Conservation (phyloP, 2,329 filamentous ascomycete species). For the Beauveria brongniartii region DNA sequence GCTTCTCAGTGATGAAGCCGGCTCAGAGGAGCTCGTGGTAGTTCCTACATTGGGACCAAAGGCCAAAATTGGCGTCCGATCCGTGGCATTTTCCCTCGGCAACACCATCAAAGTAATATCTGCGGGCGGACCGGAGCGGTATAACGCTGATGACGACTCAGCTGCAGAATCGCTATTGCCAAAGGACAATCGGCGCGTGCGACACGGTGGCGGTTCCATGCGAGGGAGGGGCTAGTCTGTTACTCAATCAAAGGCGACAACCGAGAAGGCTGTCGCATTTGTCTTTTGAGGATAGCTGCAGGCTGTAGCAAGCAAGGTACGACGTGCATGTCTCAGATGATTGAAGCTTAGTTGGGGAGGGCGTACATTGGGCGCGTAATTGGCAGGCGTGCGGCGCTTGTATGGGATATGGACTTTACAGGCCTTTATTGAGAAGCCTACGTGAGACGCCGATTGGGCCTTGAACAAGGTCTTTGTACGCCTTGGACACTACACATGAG, state of each 20-base stretch:
- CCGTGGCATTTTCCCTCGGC: slow-evolving; percentile 62
- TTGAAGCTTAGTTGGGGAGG: not conserved
- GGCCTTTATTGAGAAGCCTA: not conserved
- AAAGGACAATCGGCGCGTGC: slow-evolving; percentile 32
- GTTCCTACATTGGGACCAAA: slow-evolving; percentile 60
- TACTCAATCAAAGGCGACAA: not conserved
- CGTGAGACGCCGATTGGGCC: no score
- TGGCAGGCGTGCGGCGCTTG: not conserved
- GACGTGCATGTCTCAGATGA: not conserved
- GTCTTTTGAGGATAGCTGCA: not conserved
- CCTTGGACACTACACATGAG: no score
- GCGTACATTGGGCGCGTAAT: not conserved
- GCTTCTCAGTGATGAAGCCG: slow-evolving; percentile 32
- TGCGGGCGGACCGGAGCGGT: slow-evolving; percentile 53
- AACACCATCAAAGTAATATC: slow-evolving; percentile 65
- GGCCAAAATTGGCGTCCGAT: slow-evolving; percentile 51
- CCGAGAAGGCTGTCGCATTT: not conserved
- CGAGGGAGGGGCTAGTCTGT: not conserved
- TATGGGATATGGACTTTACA: no score
- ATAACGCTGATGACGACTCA: slow-evolving; percentile 36
- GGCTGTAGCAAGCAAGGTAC: not conserved
- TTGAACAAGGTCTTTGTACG: no score
- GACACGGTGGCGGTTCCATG: slow-evolving; percentile 17
- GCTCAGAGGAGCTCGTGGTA: slow-evolving; percentile 46
- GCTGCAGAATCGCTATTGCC: slow-evolving; percentile 25